phyloP scores from a whole-genome alignment of 2,329 filamentous ascomycete species.

The Curvularia eragrostidis region DNA sequence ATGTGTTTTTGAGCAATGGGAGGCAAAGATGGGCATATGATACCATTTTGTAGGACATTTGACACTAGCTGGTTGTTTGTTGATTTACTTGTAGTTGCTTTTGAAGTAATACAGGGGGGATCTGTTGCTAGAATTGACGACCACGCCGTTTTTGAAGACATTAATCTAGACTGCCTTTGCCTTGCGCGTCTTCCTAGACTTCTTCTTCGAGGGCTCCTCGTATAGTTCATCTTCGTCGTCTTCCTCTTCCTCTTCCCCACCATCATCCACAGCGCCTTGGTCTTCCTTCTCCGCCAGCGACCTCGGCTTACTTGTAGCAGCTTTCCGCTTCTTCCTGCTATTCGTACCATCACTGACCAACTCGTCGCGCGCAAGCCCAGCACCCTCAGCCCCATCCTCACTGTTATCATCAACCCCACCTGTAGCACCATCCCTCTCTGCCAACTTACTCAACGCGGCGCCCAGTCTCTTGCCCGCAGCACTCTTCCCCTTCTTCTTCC shows the following conservation, averaged over 20 bases:
- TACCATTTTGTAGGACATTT: background rate
- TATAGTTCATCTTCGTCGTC: constrained; percentile 35
- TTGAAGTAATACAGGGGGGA: too few relatives aligned
- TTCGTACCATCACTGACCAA: constrained; percentile 7
- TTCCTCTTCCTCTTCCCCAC: constrained; percentile 18
- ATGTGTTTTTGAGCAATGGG: background rate
- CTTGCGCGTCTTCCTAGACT: constrained; percentile 25
- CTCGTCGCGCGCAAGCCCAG: constrained; percentile 10
- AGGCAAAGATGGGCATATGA: background rate
- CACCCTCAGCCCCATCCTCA: constrained; percentile 25
- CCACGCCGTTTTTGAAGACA: background rate
- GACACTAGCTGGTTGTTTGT: background rate
- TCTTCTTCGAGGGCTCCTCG: constrained; percentile 42
- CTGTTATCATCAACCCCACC: constrained; percentile 30
- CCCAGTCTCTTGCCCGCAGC: constrained; percentile 45
- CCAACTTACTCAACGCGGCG: constrained; percentile 41
- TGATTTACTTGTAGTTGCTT: background rate
- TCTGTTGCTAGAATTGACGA: background rate
- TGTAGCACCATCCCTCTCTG: constrained; percentile 38
- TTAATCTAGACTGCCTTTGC: constrained; percentile 11
- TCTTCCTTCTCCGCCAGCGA: constrained; percentile 24
- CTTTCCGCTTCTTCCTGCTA: constrained; percentile 32
- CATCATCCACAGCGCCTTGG: constrained; percentile 10
- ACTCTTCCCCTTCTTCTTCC: constrained; percentile 40
- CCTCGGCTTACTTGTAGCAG: constrained; percentile 17